phyloP scores from a whole-genome alignment of 2,329 filamentous ascomycete species.

The Phaeosphaeriaceae sp. region DNA sequence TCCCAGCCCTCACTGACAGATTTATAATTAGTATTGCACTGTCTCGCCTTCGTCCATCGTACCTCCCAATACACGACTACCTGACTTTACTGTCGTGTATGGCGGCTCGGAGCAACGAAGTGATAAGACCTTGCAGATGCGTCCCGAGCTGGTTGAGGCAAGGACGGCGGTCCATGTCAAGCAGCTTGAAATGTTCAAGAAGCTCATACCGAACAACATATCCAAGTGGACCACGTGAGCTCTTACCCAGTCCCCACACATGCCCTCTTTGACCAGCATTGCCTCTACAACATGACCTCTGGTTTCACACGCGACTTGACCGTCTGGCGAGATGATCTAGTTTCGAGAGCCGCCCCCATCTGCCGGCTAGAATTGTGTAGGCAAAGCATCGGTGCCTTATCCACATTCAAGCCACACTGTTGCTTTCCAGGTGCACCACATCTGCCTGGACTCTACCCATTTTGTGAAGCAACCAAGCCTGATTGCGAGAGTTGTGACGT shows the following conservation, averaged over 20 bases:
- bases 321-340: too few species aligned
- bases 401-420: too few species aligned
- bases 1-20: not conserved
- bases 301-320: too few species aligned
- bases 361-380: too few species aligned
- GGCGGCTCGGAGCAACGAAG: slow-evolving; percentile 46
- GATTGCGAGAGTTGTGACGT: too few species aligned
- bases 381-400: too few species aligned
- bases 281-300: too few species aligned
- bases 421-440: too few species aligned
- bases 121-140: slow-evolving; percentile 47
- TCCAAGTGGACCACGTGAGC: slow-evolving; percentile 38
- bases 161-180: slow-evolving; percentile 41
- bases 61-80: slow-evolving; percentile 45
- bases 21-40: slow-evolving; percentile 50
- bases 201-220: slow-evolving; percentile 45
- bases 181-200: slow-evolving; percentile 45
- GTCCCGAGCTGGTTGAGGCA: slow-evolving; percentile 37
- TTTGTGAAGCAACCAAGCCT: too few species aligned
- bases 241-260: not conserved
- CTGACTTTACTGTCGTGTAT: slow-evolving; percentile 56
- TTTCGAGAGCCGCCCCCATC: too few species aligned
- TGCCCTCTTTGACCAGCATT: not conserved
- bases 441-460: too few species aligned
- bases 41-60: slow-evolving; percentile 49